phyloP scores from a whole-genome alignment of 2,329 filamentous ascomycete genomes.

The Lomentospora prolificans region DNA sequence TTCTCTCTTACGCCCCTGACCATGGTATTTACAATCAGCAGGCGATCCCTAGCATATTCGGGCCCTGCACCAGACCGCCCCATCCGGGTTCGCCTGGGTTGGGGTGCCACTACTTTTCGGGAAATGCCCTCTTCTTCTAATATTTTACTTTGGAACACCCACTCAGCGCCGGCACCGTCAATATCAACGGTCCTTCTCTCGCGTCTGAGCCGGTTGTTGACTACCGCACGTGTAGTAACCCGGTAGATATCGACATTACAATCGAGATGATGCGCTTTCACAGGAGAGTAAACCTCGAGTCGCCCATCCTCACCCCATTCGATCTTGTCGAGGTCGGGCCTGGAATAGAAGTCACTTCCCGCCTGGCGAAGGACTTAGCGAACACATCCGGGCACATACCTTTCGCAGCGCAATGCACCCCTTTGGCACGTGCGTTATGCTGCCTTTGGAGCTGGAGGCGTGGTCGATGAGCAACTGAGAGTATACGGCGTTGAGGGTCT shows the following conservation, averaged over 20 bases:
- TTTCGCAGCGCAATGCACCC: conserved; percentile 31
- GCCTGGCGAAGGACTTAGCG: conserved; percentile 23
- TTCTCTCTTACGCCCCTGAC: too few species aligned
- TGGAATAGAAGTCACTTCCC: conserved; percentile 18
- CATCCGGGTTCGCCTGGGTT: too few species aligned
- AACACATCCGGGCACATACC: conserved; percentile 11
- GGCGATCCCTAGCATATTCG: too few species aligned
- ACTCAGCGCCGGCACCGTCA: conserved; percentile 26
- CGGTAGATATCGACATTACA: conserved; percentile 25
- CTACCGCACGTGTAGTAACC: conserved; percentile 27
- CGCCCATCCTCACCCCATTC: conserved; percentile 19
- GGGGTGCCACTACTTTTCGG: conserved; percentile 17
- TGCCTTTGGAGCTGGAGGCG: conserved; percentile 33
- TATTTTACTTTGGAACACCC: conserved; percentile 16
- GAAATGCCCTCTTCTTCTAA: conserved; percentile 18
- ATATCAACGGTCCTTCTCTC: conserved; percentile 27
- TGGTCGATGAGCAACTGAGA: conserved; percentile 30
- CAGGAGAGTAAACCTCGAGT: conserved; percentile 24
- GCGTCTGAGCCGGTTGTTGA: conserved; percentile 26
- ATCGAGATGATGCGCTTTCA: conserved; percentile 26
- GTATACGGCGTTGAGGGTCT: conserved; percentile 34
- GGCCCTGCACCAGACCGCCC: too few species aligned
- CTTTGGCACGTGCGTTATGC: conserved; percentile 38
- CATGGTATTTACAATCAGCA: too few species aligned
- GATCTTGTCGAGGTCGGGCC: conserved; percentile 22